phyloP scores from a whole-genome alignment of 768 basidiomycete species.

The Rhodotorula taiwanensis region DNA sequence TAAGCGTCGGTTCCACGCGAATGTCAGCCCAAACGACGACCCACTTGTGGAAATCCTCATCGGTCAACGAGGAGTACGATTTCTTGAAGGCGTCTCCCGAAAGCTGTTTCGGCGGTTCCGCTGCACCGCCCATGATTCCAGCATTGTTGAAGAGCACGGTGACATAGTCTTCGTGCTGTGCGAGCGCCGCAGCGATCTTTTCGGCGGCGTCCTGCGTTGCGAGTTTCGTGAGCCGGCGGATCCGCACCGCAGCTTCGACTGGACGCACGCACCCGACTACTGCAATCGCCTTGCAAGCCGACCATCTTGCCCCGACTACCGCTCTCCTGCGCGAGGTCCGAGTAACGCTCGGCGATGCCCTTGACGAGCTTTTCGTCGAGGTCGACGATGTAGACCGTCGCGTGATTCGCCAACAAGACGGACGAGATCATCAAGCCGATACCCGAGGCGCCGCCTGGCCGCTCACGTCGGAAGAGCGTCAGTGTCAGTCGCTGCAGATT shows the following conservation, averaged over 20 bases:
- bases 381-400: constrained; percentile 52
- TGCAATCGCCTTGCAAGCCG: constrained; percentile 49
- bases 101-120: not conserved
- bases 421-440: constrained; percentile 54
- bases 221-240: no score
- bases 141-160: constrained; percentile 28
- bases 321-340: constrained; percentile 37
- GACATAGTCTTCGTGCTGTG: constrained; percentile 8
- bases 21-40: no score
- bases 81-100: constrained; percentile 48
- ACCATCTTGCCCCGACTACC: constrained; percentile 46
- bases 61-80: constrained; percentile 48
- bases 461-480: not conserved
- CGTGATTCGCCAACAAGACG: constrained; percentile 51
- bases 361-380: constrained; percentile 49
- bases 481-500: no score
- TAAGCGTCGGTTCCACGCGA: no score
- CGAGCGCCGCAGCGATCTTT: constrained; percentile 3
- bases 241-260: no score
- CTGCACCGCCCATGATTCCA: constrained; percentile 14
- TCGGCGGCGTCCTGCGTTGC: constrained; percentile 13
- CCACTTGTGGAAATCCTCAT: constrained; percentile 44
- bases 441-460: constrained; percentile 43
- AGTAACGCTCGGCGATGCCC: constrained; percentile 39
- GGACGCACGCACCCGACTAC: constrained; percentile 22